Evolutionary conservation across 2,329 filamentous ascomycete species (phyloP), one percentile per base, ranked within the genome.

Genomic region (Beauveria rudraprayagi): DNA sequence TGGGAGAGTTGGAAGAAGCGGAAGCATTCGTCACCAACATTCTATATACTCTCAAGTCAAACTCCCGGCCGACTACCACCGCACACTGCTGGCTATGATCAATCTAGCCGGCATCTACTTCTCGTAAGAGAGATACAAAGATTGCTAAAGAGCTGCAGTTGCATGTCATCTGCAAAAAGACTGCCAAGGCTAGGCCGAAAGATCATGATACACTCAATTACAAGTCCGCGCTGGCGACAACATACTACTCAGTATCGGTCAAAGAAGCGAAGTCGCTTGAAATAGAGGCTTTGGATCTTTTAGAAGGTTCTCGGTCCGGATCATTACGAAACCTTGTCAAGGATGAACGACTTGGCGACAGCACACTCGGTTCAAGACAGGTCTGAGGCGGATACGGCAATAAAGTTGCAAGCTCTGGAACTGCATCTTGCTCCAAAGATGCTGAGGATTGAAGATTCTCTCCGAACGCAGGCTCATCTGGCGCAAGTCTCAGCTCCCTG

Each of bases 241-340:
- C 41, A 43, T 60, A 9, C 24, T 10, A 14, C 7, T 26, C 56
- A 64, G 30, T 54, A 51, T 51, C 51, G 47, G 44, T 61, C 43
- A 22, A 59, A 40, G 52, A 64, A 61, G 51, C 43, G 16, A 55
- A 63, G 52, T 44, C 51, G n/a, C 43, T 62, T 14, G 40, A 58
- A 43, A 17, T 48, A 8, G 41, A 63, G 37, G 48, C 58, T 56
- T 55, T 64, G 53, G 61, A 66, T 46, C 30, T 9, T 55, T 54
- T 41, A 62, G 44, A 26, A 17, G 8, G 48, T 50, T 46, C 51
- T 65, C 41, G 64, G 64, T 43, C 56, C 17, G 40, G 51, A 62
- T 19, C 64, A 66, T 40, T 56, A 61, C 4, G 43, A 62, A 19
- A 66, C 63, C 28, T 65, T 30, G 26, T 58, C n/a, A 16, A 65